These are phyloP conservation scores for Mycogone perniciosa DNA, from an alignment of 2,329 filamentous ascomycete genomes.

Conservation along the genomic window DNA sequence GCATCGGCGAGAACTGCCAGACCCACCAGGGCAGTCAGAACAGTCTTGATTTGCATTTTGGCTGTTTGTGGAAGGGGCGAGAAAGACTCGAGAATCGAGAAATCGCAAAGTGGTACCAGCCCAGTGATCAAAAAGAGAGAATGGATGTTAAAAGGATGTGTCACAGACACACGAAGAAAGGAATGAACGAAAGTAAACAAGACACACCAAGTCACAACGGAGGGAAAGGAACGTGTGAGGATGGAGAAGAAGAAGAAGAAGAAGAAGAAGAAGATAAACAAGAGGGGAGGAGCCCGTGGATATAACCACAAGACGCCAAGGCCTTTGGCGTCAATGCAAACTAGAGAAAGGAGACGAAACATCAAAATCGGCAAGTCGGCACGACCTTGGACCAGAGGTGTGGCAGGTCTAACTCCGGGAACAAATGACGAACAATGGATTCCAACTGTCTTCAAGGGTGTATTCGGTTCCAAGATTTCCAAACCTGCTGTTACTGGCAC, in stretches of 20 bases:
- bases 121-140: conserved; percentile 37
- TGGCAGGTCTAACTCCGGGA: conserved; percentile 7
- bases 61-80: conserved; percentile 10
- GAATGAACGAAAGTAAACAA: conserved; percentile 17
- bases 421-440: conserved; percentile 1
- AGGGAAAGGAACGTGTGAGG: conserved; percentile 28
- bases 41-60: conserved; percentile 48
- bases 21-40: conserved; percentile 42
- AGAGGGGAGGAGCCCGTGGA: conserved; percentile 16
- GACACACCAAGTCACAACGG: conserved; percentile 12
- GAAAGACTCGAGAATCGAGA: neutral
- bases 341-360: conserved; percentile 26
- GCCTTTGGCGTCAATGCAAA: conserved; percentile 32
- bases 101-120: conserved; percentile 33
- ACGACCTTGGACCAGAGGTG: conserved; percentile 18
- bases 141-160: conserved; percentile 35
- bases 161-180: conserved; percentile 31
- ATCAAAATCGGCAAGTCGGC: conserved; percentile 21
- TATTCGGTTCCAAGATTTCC: conserved; percentile 3
- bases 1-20: conserved; percentile 41
- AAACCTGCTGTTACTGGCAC: conserved; percentile 1
- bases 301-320: conserved; percentile 33
- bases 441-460: conserved; percentile 4
- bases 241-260: conserved; percentile 27
- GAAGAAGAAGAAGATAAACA: conserved; percentile 27